Evolutionary conservation across 2,329 filamentous ascomycete species (phyloP), one percentile per base, ranked within the genome.

Genomic region (Cordyceps militaris): DNA sequence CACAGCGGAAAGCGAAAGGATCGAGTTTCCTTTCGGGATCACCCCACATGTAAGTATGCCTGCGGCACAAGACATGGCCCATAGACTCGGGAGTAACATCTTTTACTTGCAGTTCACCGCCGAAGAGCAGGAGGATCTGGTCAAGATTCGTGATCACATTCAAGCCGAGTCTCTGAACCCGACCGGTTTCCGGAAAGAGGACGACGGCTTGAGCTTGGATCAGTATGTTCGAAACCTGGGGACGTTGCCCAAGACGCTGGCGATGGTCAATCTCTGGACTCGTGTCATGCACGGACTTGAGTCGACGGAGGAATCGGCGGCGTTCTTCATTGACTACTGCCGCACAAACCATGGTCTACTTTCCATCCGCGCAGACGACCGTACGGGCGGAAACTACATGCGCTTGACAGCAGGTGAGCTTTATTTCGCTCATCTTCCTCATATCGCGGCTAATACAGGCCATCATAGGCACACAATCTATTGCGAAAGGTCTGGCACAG

Each of bases 271-370:
- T 13, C 56, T 73, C 1, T 74, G 71, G 71, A 65, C 66, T 1
- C 61, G 66, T 7, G 71, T 68, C 3, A 74, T 74, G 71, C 68
- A 72, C 10, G 71, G 72, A 0, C 30, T 73, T 0, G 70, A 74
- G 57, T 70, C 71, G 0, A 70, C 62, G 1, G 63, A 73, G 34
- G 66, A 72, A 42, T 72, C 69, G 0, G 71, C 71, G 0, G 70
- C 67, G 0, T 73, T 62, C 60, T 72, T 73, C 47, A 70, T 73
- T 23, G 70, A 73, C 53, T 73, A 73, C 60, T 74, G 71, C 48
- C 69, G 70, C 9, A 63, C 65, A 0, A 71, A 72, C 52, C 59
- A 62, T 1, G 70, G 71, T 0, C 65, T 73, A 4, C 57, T 73
- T 4, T 63, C 69, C 1, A 68, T 72, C 11, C 68, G 71, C 0